phyloP scores from a whole-genome alignment of 148 eudicot genomes.

The Vaccinium corymbosum region DNA sequence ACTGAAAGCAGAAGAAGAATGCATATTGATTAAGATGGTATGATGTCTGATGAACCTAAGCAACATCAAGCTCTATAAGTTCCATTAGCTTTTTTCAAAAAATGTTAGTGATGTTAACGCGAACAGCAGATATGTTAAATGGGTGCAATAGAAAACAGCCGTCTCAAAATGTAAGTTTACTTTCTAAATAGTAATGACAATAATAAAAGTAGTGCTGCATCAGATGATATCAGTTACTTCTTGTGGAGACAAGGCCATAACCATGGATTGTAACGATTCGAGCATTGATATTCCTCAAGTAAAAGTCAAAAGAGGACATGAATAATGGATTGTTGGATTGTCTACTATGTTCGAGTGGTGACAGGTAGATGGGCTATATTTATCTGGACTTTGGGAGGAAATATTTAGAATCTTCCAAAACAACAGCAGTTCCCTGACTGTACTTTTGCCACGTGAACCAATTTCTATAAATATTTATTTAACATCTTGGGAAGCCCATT shows the following conservation, averaged over 20 bases:
- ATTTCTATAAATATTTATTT: not conserved
- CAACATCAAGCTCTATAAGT: not conserved
- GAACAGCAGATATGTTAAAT: not conserved
- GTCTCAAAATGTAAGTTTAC: not conserved
- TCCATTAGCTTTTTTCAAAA: not conserved
- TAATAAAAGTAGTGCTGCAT: not conserved
- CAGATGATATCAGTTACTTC: not conserved
- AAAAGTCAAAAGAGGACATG: not conserved
- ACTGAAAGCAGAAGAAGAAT: constrained; percentile 22
- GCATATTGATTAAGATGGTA: not conserved
- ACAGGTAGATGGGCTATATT: not conserved
- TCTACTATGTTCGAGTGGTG: not conserved
- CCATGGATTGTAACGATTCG: not conserved
- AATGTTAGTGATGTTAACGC: not conserved
- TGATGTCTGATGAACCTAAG: not conserved
- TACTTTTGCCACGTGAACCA: not conserved
- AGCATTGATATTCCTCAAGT: not conserved
- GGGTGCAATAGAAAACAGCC: not conserved
- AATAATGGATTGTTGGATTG: not conserved
- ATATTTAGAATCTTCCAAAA: not conserved
- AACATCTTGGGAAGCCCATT: not conserved
- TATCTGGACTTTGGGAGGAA: not conserved
- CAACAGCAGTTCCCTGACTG: not conserved
- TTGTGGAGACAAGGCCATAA: not conserved
- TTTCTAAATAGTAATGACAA: not conserved